Base-by-base conservation (phyloP, 2,329 filamentous ascomycete genomes). In the Triangularia setosa region DNA sequence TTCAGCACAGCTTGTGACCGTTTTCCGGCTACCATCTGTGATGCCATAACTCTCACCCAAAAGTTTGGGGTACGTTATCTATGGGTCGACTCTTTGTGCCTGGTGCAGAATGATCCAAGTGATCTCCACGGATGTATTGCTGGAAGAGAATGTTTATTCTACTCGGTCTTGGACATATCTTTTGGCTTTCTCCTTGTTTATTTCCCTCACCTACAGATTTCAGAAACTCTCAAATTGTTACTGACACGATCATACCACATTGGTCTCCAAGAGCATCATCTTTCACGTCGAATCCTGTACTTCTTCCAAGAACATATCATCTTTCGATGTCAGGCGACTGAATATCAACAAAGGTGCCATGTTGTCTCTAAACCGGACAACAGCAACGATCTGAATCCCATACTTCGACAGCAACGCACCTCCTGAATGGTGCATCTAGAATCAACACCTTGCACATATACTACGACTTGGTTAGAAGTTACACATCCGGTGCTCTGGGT, bases 131-230 rank as follows among this genome's bases (percentile, higher is more conserved):
- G 61, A 60, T 16, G 4, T 16, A 2, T 40, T 40, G 3, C 12
- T 66, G 18, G 40, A 27, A 12, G 33, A 52, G 8, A 58, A 33
- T 4, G 53, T 61, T 40, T 63, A 66, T 27, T 1, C 33, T 5
- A 48, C 61, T 5, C 40, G 64, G 23, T 61, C 57, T 1, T 66
- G 64, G 64, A 66, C 64, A 58, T 66, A 58, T 1, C 9, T 33
- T 12, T 33, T n/a, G 35, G 64, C 53, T 28, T 9, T 28, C 27
- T 40, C 4, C 4, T 18, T n/a, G 30, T 4, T 9, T 9, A 35
- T n/a, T n/a, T n/a, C 12, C 30, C 11, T 4, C 30, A 14, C 27
- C 30, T 33, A 9, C 11, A 33, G 4, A 33, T 33, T 4, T 12
- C 9, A 12, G 30, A 33, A 12, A 33, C 7, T 33, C 30, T 28